These are phyloP conservation scores for Nasturtium officinale DNA, from an alignment of 345 rosid genomes.

Conservation along the genomic window DNA sequence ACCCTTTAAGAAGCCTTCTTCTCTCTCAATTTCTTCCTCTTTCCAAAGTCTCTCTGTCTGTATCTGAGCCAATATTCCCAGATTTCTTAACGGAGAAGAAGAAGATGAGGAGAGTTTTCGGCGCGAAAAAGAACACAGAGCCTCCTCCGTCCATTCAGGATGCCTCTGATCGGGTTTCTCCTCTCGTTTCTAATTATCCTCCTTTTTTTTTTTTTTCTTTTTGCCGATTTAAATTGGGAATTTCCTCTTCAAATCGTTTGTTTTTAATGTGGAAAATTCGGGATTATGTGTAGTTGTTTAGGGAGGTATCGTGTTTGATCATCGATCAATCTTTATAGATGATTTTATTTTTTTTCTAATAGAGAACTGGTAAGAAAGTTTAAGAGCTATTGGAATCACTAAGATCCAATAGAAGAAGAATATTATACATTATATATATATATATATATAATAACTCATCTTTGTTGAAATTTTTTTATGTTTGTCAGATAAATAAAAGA, in stretches of 20 bases:
- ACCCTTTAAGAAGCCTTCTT: neutral
- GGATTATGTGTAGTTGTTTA: neutral
- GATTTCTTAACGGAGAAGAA: conserved; percentile 17
- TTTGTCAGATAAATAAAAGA: conserved; percentile 71
- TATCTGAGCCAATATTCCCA: neutral
- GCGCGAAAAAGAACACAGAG: conserved; percentile 81
- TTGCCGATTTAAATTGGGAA: neutral
- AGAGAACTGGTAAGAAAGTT: neutral
- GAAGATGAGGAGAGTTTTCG: conserved; percentile 88
- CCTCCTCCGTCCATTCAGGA: conserved; percentile 88
- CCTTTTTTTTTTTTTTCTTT: neutral
- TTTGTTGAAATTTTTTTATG: conserved; percentile 1
- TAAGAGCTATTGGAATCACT: neutral
- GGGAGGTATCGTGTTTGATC: no score
- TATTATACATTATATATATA: neutral
- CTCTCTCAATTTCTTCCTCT: neutral
- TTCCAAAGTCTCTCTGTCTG: neutral
- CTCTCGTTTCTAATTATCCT: neutral
- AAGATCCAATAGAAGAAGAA: neutral
- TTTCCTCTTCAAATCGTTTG: neutral
- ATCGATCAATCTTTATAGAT: neutral
- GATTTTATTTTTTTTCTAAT: neutral
- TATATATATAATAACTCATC: neutral
- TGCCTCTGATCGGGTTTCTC: conserved; percentile 78
- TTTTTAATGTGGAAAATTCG: conserved; percentile 5